These are phyloP conservation scores for Calvatia gigantea DNA, from an alignment of 768 basidiomycete species.

Conservation along the genomic window DNA sequence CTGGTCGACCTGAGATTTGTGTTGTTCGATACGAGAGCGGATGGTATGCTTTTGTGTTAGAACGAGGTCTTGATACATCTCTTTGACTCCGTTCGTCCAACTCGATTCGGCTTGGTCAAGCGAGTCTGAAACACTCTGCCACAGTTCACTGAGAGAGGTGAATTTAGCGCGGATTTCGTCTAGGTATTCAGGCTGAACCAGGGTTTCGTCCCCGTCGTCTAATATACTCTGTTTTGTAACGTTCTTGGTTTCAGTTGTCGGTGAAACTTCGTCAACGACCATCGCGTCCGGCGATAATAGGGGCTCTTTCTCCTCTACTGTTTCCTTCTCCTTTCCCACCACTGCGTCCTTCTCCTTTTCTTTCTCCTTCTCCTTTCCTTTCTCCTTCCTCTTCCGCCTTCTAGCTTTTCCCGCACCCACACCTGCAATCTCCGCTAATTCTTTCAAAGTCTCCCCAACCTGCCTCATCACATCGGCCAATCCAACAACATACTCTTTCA, in stretches of 20 bases:
- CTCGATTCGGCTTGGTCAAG: neutral
- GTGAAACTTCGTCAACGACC: conserved; percentile 3
- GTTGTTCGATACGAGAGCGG: neutral
- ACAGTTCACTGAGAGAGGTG: neutral
- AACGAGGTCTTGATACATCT: neutral
- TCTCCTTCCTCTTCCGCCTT: neutral
- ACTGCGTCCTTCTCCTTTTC: conserved; percentile 8
- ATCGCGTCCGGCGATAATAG: neutral
- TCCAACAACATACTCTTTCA: conserved; percentile 10
- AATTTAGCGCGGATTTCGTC: neutral
- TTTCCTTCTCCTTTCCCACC: neutral
- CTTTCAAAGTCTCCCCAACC: conserved; percentile 11
- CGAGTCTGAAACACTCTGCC: neutral
- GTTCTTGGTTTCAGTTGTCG: neutral
- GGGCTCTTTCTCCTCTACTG: neutral
- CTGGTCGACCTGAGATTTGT: neutral
- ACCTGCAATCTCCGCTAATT: conserved; percentile 12
- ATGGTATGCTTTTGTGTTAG: neutral
- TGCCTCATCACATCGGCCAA: conserved; percentile 14
- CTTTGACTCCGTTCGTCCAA: neutral
- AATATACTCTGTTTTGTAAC: neutral
- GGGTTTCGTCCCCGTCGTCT: neutral
- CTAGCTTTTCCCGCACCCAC: neutral
- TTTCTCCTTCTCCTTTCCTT: conserved; percentile 4
- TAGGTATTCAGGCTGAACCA: neutral